These are phyloP conservation scores for Neurospora sp. DNA, from an alignment of 495 filamentous ascomycete genomes.

Conservation along the genomic window DNA sequence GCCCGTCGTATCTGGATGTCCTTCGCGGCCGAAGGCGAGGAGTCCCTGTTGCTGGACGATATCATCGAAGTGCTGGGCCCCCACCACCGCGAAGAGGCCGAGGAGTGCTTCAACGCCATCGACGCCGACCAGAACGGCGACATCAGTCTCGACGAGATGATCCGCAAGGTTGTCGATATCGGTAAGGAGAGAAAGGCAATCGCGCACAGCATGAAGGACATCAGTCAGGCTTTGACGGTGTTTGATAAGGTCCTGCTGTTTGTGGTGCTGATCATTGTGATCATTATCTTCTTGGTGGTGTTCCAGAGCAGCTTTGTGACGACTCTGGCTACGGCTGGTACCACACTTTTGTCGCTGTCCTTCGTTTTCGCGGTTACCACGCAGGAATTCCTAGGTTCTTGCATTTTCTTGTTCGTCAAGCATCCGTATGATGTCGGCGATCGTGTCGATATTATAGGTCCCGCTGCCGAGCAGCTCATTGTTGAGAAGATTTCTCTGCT, in stretches of 20 bases:
- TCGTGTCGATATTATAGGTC: slow-evolving; percentile 70
- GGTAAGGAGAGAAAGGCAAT: slow-evolving; percentile 78
- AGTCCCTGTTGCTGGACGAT: slow-evolving; percentile 70
- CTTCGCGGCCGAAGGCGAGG: slow-evolving; percentile 82
- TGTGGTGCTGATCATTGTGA: slow-evolving; percentile 65
- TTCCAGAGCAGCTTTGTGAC: slow-evolving; percentile 75
- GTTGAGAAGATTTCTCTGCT: slow-evolving; percentile 93
- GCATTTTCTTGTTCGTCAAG: slow-evolving; percentile 98
- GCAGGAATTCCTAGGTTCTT: slow-evolving; percentile 89
- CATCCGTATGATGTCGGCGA: slow-evolving; percentile 87
- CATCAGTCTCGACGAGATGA: slow-evolving; percentile 90
- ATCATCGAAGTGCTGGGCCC: slow-evolving; percentile 77
- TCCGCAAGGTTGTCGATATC: slow-evolving; percentile 73
- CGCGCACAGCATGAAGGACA: slow-evolving; percentile 87
- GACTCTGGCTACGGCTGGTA: slow-evolving; percentile 88
- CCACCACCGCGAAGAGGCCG: slow-evolving; percentile 59
- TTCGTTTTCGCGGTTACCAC: slow-evolving; percentile 88
- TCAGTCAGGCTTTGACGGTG: slow-evolving; percentile 86
- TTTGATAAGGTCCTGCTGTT: slow-evolving; percentile 75
- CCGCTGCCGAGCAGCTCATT: slow-evolving; percentile 52
- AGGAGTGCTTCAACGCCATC: slow-evolving; percentile 69
- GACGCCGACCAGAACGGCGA: slow-evolving; percentile 90
- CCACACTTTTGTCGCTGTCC: slow-evolving; percentile 83
- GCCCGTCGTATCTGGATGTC: slow-evolving; percentile 96
- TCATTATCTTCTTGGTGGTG: slow-evolving; percentile 87